These are phyloP conservation scores for Apiospora malaysiana DNA, from an alignment of 2,329 filamentous ascomycete genomes.

Conservation along the genomic window DNA sequence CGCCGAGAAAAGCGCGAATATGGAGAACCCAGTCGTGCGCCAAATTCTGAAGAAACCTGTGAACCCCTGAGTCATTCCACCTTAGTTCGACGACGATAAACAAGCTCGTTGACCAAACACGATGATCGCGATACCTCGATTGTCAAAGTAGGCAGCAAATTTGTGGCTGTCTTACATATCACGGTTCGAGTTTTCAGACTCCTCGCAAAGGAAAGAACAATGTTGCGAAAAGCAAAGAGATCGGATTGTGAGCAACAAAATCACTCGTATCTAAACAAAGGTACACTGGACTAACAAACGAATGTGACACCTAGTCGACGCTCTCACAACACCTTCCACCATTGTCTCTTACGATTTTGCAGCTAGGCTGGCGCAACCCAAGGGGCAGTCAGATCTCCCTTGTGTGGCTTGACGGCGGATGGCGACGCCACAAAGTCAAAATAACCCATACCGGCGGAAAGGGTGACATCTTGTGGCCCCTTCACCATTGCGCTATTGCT, in stretches of 20 bases:
- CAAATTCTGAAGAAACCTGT: background rate
- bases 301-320: background rate
- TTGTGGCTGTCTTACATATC: background rate
- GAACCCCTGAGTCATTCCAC: background rate
- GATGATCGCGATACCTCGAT: background rate
- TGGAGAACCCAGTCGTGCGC: background rate
- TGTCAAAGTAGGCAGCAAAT: background rate
- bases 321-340: background rate
- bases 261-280: no score
- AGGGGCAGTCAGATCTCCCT: background rate
- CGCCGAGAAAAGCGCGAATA: background rate
- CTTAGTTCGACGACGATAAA: background rate
- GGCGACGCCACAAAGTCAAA: slow-evolving; percentile 2
- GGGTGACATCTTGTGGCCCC: background rate
- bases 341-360: no score
- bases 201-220: background rate
- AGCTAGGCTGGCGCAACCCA: background rate
- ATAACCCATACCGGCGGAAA: background rate
- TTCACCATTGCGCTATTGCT: background rate
- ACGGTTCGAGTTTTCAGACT: background rate
- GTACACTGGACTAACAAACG: background rate
- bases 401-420: background rate
- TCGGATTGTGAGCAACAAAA: background rate
- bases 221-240: background rate
- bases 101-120: background rate